Base-by-base conservation (phyloP, 768 basidiomycete species). In the Agrocybe pediades region DNA sequence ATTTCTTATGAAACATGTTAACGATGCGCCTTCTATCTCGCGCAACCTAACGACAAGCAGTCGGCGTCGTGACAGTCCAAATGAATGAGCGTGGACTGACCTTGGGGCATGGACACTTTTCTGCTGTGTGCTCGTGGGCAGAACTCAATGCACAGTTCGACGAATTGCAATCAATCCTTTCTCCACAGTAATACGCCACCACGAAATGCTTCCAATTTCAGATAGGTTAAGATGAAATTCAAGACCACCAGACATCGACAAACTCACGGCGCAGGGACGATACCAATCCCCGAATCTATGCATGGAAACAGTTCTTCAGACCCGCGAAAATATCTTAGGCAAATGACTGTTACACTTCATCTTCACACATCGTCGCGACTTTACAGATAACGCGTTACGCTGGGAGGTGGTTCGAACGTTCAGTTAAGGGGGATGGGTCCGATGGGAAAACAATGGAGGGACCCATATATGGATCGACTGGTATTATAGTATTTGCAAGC, bases 1-100 rank as follows among this genome's bases (percentile, higher is more conserved):
- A 88, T 51, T 79, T 73, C 53, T 78, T 77, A 60, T 86, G 86
- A 60, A 89, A 85, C 67, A 88, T 73, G 65, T 83, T 90, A 53
- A 78, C 70, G 33, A 89, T 83, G 36, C 78, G 75, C 49, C 81
- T 76, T 33, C 82, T 64, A 60, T 87, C 85, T 45, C 68, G 55
- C 29, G 69, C 65, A 27, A 58, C 64, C 79, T 81, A 55, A 21
- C 44, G 13, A 44, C n/a, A 20, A 33, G 13, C 9, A 25, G 23
- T 11, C 21, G 20, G 11, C 29, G 13, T n/a, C 46, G 44, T 25
- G 20, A 17, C 33, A 29, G 40, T 5, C n/a, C 40, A 1, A 21
- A 41, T 17, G 7, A 33, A 43, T 11, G 20, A 24, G 7, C 47
- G 2, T 39, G 57, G 41, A 64, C 72, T 63, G 56, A 81, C 74